Base-by-base conservation (phyloP, 805 yeast species). In the Dipodascopsis uninucleata region DNA sequence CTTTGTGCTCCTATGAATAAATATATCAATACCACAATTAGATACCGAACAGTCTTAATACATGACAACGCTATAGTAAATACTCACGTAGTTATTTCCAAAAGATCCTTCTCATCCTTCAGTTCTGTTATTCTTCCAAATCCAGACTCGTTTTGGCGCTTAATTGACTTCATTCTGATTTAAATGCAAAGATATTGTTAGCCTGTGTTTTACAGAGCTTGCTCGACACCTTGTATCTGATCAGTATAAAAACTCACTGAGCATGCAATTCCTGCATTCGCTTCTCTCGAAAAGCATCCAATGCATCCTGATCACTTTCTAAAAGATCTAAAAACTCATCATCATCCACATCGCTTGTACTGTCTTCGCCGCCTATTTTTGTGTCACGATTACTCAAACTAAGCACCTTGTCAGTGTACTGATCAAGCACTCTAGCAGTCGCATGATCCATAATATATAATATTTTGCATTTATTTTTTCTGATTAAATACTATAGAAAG, bases 181-280 rank as follows among this genome's bases (percentile, higher is more conserved):
- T n/a, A n/a, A n/a, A n/a, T n/a, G n/a, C n/a, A n/a, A n/a, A 53
- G 3, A 56, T 49, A 60, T 16, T 50, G 43, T 35, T 61, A 63
- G 25, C 70, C 62, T 25, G 26, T 28, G 24, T 26, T 18, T 10
- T 28, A 18, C 16, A 39, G n/a, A n/a, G n/a, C n/a, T n/a, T n/a
- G n/a, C n/a, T n/a, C n/a, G n/a, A n/a, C n/a, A n/a, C n/a, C n/a
- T n/a, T n/a, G n/a, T n/a, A n/a, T n/a, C n/a, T n/a, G n/a, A n/a
- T n/a, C 14, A 28, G n/a, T 7, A 5, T 4, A 28, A 8, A 34
- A 3, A 45, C 47, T 58, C 58, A 48, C 63, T 70, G 66, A 63
- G 66, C 59, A 1, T 75, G 67, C 26, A 82, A 64, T 54, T 82
- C 78, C 43, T 78, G 74, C 39, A 83, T 65, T 26, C 94, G 67